These are phyloP conservation scores for Lachnellula cervina DNA, from an alignment of 2,329 filamentous ascomycete species.

Conservation along the genomic window DNA sequence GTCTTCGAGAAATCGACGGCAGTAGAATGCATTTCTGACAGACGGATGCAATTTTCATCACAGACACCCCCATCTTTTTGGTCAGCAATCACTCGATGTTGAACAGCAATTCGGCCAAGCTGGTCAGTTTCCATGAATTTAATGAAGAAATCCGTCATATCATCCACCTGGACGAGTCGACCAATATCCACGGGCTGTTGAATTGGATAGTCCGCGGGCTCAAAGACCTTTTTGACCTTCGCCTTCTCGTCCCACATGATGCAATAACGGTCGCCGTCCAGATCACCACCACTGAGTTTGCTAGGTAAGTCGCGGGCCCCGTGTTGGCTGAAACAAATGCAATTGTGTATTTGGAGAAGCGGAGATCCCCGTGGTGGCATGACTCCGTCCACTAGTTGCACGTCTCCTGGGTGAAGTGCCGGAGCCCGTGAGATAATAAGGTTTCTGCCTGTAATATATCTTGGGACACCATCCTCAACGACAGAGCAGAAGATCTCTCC, in stretches of 20 bases:
- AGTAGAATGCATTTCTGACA: conserved; percentile 63
- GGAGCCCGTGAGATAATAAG: conserved; percentile 70
- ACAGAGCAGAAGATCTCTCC: conserved; percentile 64
- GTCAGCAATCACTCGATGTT: conserved; percentile 63
- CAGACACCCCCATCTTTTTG: conserved; percentile 46
- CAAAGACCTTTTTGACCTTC: conserved; percentile 39
- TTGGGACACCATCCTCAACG: conserved; percentile 29
- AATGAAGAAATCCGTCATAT: conserved; percentile 81
- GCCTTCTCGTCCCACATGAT: conserved; percentile 65
- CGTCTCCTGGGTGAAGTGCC: conserved; percentile 75
- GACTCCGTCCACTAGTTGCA: conserved; percentile 61
- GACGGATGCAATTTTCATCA: conserved; percentile 33
- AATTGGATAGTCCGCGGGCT: conserved; percentile 66
- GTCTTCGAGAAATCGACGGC: conserved; percentile 76
- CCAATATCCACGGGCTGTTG: conserved; percentile 53
- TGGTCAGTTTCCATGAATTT: conserved; percentile 66
- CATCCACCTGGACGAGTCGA: conserved; percentile 51
- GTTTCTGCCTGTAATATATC: conserved; percentile 28
- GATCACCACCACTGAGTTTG: conserved; percentile 72
- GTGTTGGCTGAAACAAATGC: conserved; percentile 70
- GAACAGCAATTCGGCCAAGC: conserved; percentile 59
- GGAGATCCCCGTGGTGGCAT: conserved; percentile 57
- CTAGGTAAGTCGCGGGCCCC: conserved; percentile 72
- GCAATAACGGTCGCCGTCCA: conserved; percentile 80
- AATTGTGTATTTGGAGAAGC: conserved; percentile 61